phyloP scores from a whole-genome alignment of 306 rosid species.

The Acacia crassicarpa region DNA sequence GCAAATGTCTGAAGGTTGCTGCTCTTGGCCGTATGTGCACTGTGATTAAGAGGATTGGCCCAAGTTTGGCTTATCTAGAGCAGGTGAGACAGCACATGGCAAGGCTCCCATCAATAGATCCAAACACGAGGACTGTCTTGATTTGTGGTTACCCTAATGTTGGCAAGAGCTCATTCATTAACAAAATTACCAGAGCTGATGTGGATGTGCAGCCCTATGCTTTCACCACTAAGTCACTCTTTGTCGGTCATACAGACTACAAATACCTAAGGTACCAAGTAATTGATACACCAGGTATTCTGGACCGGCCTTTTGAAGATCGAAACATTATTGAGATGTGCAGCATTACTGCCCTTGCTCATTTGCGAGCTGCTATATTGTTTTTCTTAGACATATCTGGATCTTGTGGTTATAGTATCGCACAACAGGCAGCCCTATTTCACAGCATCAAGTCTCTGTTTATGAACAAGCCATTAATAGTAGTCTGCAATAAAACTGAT shows the following conservation, averaged over 20 bases:
- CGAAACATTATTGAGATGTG: slow-evolving; percentile 95
- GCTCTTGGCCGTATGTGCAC: slow-evolving; percentile 97
- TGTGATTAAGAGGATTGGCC: slow-evolving; percentile 79
- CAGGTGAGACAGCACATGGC: slow-evolving; percentile 94
- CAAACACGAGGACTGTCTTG: slow-evolving; percentile 69
- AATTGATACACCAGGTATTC: slow-evolving; percentile 86
- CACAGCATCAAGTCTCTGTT: slow-evolving; percentile 67
- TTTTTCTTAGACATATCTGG: slow-evolving; percentile 88
- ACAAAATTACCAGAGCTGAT: slow-evolving; percentile 89
- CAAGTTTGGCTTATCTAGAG: slow-evolving; percentile 89
- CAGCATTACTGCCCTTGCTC: slow-evolving; percentile 90
- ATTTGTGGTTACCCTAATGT: slow-evolving; percentile 95
- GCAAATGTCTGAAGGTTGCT: slow-evolving; percentile 81
- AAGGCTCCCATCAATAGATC: slow-evolving; percentile 88
- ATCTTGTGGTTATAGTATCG: slow-evolving; percentile 84
- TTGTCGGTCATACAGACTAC: slow-evolving; percentile 87
- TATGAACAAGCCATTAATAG: slow-evolving; percentile 52
- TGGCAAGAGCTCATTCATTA: slow-evolving; percentile 90
- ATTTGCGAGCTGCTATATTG: slow-evolving; percentile 85
- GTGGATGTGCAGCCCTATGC: slow-evolving; percentile 95
- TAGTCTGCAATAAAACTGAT: slow-evolving; percentile 78
- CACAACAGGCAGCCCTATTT: slow-evolving; percentile 88
- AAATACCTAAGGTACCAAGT: slow-evolving; percentile 89
- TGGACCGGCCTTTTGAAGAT: slow-evolving; percentile 91
- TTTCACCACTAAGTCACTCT: slow-evolving; percentile 86